Base-by-base conservation (phyloP, 1,284 basidiomycete genomes). In the Singerocomus inundabilis region DNA sequence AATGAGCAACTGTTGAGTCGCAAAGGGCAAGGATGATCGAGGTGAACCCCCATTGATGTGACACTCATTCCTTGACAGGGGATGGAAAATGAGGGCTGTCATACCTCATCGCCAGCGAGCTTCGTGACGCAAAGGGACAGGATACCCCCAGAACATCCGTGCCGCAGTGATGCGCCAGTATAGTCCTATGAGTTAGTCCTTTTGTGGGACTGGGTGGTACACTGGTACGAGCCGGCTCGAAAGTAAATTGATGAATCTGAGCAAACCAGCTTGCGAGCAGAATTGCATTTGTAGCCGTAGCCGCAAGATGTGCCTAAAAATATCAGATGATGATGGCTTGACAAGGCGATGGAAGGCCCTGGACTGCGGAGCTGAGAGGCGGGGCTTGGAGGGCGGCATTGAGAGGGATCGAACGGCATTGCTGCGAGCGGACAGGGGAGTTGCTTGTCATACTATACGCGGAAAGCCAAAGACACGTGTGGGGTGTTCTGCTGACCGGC, bases 391-490 rank as follows among this genome's bases (percentile, higher is more conserved):
- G 16, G 5, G 16, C 9, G 9, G 21, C 18, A 24, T 24, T 13
- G 7, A 21, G 18, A 24, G 39, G 9, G 25, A n/a, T 31, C 28
- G 29, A n/a, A 10, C 9, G 16, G 11, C 2, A 28, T 16, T 29
- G 10, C 18, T 12, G n/a, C 7, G 33, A 47, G 34, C 28, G n/a
- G 21, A 16, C 6, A 2, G 6, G 24, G 24, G 16, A 7, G 24
- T 16, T 5, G n/a, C 13, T 29, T 21, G 24, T 15, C 15, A 35
- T 26, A 53, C 42, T 32, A n/a, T 18, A 26, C 21, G 21, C 10
- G 15, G 10, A 35, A 49, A 41, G 54, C 16, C 43, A 56, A 53
- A 57, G 34, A 32, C 45, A 54, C 45, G 51, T 49, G 38, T 4
- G 6, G 5, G 8, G n/a, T 26, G 21, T 32, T 21, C 18, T 29